These are phyloP conservation scores for Verticillium klebahnii DNA, from an alignment of 2,329 filamentous ascomycete species.

Conservation along the genomic window DNA sequence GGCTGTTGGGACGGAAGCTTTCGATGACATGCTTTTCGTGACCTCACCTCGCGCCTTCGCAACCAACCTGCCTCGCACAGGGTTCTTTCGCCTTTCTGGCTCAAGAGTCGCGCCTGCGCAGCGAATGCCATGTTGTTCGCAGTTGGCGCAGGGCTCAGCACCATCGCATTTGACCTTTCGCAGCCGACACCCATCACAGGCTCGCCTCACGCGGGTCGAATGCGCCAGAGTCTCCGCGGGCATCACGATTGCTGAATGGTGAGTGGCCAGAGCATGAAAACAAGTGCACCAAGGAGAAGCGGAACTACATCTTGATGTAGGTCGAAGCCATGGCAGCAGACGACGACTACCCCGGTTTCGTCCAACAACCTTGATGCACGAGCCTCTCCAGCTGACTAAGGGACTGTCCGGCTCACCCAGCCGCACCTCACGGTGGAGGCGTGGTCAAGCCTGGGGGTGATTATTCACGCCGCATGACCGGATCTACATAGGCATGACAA, in stretches of 20 bases:
- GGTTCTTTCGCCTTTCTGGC: slow-evolving; percentile 1
- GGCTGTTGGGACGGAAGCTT: background rate
- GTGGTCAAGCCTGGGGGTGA: background rate
- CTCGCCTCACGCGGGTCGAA: slow-evolving; percentile 6
- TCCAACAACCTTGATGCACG: no score
- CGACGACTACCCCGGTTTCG: no score
- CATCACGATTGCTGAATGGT: background rate
- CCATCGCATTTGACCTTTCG: slow-evolving; percentile 33
- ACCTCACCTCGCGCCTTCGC: background rate
- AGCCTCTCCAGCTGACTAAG: no score
- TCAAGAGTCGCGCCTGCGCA: background rate
- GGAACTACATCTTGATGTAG: no score
- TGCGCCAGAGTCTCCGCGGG: background rate
- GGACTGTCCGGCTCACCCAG: background rate
- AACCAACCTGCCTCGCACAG: background rate
- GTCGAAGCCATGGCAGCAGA: no score
- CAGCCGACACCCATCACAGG: slow-evolving; percentile 32
- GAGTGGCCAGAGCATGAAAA: background rate
- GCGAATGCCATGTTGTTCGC: slow-evolving; percentile 25
- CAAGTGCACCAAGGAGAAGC: background rate
- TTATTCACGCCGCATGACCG: background rate
- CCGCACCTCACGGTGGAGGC: background rate
- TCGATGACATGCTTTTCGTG: background rate
- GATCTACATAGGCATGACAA: background rate
- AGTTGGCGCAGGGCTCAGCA: slow-evolving; percentile 28